Percentiles rank a stretch among this genome's conserved stretches.
phyloP scores from a whole-genome alignment of 164 flowering plant species.

The Aristolochia californica region DNA sequence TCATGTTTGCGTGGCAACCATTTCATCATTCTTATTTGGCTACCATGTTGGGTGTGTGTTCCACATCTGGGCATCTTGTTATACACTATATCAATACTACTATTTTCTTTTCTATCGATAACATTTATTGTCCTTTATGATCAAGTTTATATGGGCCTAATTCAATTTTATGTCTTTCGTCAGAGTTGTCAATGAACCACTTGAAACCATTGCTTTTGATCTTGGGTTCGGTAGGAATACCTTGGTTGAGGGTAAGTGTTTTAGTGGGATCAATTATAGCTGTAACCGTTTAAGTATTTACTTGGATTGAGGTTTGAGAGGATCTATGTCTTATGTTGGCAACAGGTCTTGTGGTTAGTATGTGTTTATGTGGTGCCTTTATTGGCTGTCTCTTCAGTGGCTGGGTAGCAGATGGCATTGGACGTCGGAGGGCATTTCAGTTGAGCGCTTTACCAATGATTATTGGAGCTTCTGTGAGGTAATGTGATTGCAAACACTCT shows the following conservation, averaged over 20 bases:
- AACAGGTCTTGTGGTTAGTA: slow-evolving; percentile 93
- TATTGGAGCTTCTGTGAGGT: slow-evolving; percentile 81
- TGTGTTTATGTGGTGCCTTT: slow-evolving; percentile 84
- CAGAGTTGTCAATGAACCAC: slow-evolving; percentile 95
- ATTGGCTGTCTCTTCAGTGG: slow-evolving; percentile 81
- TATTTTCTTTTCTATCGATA: not conserved
- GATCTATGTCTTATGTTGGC: slow-evolving; percentile 6
- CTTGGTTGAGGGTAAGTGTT: slow-evolving; percentile 63
- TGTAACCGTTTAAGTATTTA: not conserved
- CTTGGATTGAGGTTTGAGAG: not conserved
- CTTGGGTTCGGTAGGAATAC: slow-evolving; percentile 84
- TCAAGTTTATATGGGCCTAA: not conserved
- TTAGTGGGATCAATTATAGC: not conserved
- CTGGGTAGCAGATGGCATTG: slow-evolving; percentile 79
- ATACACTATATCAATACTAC: not conserved
- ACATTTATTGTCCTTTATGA: not conserved
- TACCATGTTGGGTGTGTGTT: slow-evolving; percentile 77
- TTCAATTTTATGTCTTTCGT: not conserved
- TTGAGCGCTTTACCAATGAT: slow-evolving; percentile 92
- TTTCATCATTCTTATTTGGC: slow-evolving; percentile 73
- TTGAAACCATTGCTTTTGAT: slow-evolving; percentile 74
- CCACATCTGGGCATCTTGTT: not conserved
- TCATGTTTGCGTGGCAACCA: slow-evolving; percentile 60
- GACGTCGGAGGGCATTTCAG: slow-evolving; percentile 91
- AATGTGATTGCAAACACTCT: slow-evolving; percentile 1